Evolutionary conservation across 805 yeast species (phyloP), one percentile per base, ranked within the genome.

Genomic region (Suhomyces vadensis): DNA sequence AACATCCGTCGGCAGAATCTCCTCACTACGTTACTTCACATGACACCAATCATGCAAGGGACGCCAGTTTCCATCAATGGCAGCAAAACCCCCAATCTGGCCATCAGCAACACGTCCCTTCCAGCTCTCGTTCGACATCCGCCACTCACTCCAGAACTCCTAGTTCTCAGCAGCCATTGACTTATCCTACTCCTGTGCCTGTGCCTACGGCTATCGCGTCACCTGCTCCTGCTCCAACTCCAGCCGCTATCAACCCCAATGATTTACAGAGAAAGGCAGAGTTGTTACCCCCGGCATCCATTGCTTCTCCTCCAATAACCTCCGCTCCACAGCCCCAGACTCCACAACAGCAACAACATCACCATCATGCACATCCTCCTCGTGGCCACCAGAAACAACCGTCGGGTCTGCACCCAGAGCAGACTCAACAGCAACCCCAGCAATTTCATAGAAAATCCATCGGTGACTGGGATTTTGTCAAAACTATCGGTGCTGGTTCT

Each of bases 401-500:
- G 14, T 26, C 40, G 9, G 22, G 20, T 10, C 47, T 39, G 31
- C 45, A 36, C 14, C 21, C 19, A 1, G 17, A 31, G 11, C 36
- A 39, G 6, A 11, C 22, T 22, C 14, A 22, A 8, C 41, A 38
- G 8, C 43, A 40, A 20, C 52, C 50, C 9, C 73, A 72, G 50
- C 82, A 78, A 53, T 86, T 87, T 54, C 92, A 90, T 62, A 80
- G 98, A 51, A 85, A 85, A 47, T 78, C 96, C 4, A 85, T 92
- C 43, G 99, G 98, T 10, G 97, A 94, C 52, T 92, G 99, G 99
- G 95, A 88, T 55, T 91, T 92, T 55, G 77, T 87, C 46, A 89
- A 89, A 65, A 90, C 97, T 2, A 87, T 94, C 37, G 99, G 99
- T 35, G 96, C 98, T 2, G 99, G 99, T 3, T 89, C 97, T 0